Evolutionary conservation across 768 basidiomycete genomes (phyloP).

Genomic region (Solioccasus polychromus): DNA sequence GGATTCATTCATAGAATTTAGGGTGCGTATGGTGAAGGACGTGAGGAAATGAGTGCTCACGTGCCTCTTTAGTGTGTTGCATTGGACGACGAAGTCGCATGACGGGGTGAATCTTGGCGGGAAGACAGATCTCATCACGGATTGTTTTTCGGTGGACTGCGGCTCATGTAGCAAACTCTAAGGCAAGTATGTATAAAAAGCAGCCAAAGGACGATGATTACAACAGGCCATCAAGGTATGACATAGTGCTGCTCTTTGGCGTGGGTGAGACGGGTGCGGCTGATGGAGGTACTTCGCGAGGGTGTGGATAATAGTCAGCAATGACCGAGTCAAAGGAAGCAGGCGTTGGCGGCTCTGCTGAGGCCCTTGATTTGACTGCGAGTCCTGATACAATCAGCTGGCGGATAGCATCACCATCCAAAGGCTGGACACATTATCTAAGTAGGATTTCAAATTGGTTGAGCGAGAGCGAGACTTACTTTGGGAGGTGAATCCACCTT

Average conservation of each 20-base stretch:
- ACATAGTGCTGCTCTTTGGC: constrained; percentile 28
- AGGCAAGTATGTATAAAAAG: constrained; percentile 14
- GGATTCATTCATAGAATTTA: constrained; percentile 83
- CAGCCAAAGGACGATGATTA: constrained; percentile 10
- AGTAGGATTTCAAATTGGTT: neutral
- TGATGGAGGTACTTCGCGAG: constrained; percentile 20
- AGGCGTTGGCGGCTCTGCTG: constrained; percentile 39
- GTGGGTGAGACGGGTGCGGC: constrained; percentile 2
- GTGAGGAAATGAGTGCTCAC: constrained; percentile 9
- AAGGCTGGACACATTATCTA: constrained; percentile 31
- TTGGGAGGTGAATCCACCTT: constrained; percentile 38
- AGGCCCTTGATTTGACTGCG: constrained; percentile 53
- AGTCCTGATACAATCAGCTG: constrained; percentile 58
- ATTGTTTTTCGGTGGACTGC: neutral
- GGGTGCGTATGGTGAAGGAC: constrained; percentile 48
- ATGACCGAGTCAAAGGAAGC: constrained; percentile 71
- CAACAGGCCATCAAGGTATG: constrained; percentile 44
- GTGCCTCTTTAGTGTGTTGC: constrained; percentile 24
- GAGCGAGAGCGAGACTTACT: constrained; percentile 28
- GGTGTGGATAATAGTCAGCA: constrained; percentile 62
- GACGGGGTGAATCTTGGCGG: neutral
- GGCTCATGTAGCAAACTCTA: constrained; percentile 13
- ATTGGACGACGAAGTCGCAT: constrained; percentile 30
- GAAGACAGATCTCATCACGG: neutral
- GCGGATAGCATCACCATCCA: constrained; percentile 66